These are phyloP conservation scores for Nicotiana undulata DNA, from an alignment of 257 asterid genomes.

Conservation along the genomic window DNA sequence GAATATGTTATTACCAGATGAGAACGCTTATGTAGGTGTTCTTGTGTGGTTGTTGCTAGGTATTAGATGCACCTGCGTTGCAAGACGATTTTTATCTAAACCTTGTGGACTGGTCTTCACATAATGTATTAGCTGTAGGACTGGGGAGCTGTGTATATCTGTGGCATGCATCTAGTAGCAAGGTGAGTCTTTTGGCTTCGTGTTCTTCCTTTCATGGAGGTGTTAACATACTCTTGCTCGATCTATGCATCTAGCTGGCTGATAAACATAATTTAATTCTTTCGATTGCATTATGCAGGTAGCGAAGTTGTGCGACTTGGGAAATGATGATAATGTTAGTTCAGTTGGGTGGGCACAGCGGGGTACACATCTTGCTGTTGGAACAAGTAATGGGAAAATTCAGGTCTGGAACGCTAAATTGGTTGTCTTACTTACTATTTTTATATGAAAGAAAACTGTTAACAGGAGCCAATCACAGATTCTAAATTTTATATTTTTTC, in stretches of 20 bases:
- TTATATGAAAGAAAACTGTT: not conserved
- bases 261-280: not conserved
- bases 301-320: slow-evolving; percentile 84
- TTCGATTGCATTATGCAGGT: slow-evolving; percentile 39
- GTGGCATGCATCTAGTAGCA: slow-evolving; percentile 93
- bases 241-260: not conserved
- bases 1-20: not conserved
- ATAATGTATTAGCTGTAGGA: slow-evolving; percentile 86
- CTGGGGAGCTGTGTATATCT: slow-evolving; percentile 79
- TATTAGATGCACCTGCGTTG: slow-evolving; percentile 91
- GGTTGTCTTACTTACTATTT: not conserved
- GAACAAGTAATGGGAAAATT: slow-evolving; percentile 81
- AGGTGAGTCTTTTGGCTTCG: slow-evolving; percentile 34
- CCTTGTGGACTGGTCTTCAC: slow-evolving; percentile 92
- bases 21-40: not conserved
- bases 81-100: slow-evolving; percentile 94
- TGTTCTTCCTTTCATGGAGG: not conserved
- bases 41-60: slow-evolving; percentile 31
- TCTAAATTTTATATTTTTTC: not conserved
- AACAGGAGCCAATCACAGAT: not conserved
- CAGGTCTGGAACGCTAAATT: slow-evolving; percentile 37
- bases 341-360: slow-evolving; percentile 95
- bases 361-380: slow-evolving; percentile 88
- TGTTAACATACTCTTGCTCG: not conserved
- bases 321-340: slow-evolving; percentile 65